Evolutionary conservation across 176 grass and related monocot species (phyloP), one percentile per base, ranked within the genome.

Genomic region (Typha latifolia): DNA sequence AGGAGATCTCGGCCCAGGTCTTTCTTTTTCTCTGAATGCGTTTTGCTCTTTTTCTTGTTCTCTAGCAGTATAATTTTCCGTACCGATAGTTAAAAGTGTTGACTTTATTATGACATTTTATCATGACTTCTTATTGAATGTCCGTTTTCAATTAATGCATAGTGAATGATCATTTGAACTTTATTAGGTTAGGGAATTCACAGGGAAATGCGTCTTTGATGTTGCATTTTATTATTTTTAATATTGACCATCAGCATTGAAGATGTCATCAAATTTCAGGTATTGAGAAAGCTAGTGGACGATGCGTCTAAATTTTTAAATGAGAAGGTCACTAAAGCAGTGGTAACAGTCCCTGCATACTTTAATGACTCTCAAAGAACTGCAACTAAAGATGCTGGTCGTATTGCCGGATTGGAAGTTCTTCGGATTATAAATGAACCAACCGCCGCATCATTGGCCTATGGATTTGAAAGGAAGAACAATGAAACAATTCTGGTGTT

Each of bases 391-490:
- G 94, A 99, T 86, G 89, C 94, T 74, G 94, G 94, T 19, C 88
- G 94, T 43, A 99, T 99, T 74, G 94, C 94, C 14, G 94, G 94
- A 26, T 76, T 99, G 64, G 89, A 99, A 75, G 94, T 99, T 82
- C 94, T 99, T 69, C 88, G 94, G 79, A 99, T 99, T 65, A 93
- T 99, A 70, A 99, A 99, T 81, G 94, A 99, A 65, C 94, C 94
- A 49, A 99, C 94, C 66, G 94, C 94, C 73, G 94, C 94, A 82
- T 99, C 94, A 23, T 57, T 99, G 16, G 94, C 94, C 15, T 99
- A 99, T 79, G 94, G 94, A 69, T 99, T 99, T 49, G 94, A 99
- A 74, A 99, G 84, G 84, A 99, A 99, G 87, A 99, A 87, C 67
- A 99, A 99, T 14, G 94, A 99, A 80, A 99, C 94, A 32, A 99